Evolutionary conservation across 1,284 basidiomycete genomes (phyloP), one percentile per base, ranked within the genome.

Genomic region (Sphagnurus paluster): DNA sequence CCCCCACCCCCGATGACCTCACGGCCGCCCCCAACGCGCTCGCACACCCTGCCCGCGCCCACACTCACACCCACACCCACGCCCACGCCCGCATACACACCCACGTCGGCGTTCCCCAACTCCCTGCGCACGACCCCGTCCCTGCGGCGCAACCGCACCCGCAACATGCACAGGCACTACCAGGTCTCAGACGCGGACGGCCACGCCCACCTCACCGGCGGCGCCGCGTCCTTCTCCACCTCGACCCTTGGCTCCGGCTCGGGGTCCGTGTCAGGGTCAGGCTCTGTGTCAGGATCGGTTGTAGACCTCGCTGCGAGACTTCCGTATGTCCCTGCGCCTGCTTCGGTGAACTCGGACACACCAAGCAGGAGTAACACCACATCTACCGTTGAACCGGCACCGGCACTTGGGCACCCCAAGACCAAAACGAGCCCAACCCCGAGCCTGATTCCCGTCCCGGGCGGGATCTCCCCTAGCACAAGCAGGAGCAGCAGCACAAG

Each of bases 81-180:
- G n/a, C n/a, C n/a, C n/a, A n/a, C n/a, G 4, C 30, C 30, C 30
- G 7, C 30, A n/a, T 7, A 10, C 14, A 10, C 10, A 4, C 14
- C 30, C 30, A 7, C 30, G n/a, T 33, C 17, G 2, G 10, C 10
- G n/a, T 14, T 11, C 23, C 29, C 30, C 32, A 26, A n/a, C n/a
- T n/a, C n/a, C n/a, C n/a, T n/a, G n/a, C n/a, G n/a, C n/a, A n/a
- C n/a, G n/a, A 33, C 28, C 11, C 45, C 39, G 13, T 37, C 44
- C 28, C 28, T 48, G n/a, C 35, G 17, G 24, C 41, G 46, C 21
- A 44, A 34, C n/a, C 35, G 44, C 13, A 44, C 48, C 1, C 48
- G 45, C 43, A 30, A 55, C 9, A 53, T 42, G 26, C 52, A 58
- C 39, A 48, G 56, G 24, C 55, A 56, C 32, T 56, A 51, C 42